A percentile compares a stretch with the other conserved stretches of the same genome.
These are phyloP conservation scores for Hirsutella rhossiliensis DNA, from an alignment of 2,329 filamentous ascomycete species.

Conservation along the genomic window DNA sequence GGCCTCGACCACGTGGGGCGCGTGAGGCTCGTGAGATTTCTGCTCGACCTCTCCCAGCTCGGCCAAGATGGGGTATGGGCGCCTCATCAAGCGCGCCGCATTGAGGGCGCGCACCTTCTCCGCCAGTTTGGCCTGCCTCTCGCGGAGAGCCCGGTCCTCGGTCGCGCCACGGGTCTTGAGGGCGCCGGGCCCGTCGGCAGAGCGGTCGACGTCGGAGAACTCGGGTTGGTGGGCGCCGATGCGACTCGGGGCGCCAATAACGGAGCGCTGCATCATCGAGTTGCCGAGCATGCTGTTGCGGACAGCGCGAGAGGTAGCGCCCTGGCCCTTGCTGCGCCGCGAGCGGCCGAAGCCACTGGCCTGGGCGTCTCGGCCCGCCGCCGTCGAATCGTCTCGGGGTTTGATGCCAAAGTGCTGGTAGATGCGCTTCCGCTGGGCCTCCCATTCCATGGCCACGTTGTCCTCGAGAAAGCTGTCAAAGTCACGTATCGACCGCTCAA, in stretches of 20 bases:
- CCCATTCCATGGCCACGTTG: constrained; percentile 92
- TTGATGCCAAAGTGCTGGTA: constrained; percentile 94
- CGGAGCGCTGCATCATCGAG: constrained; percentile 66
- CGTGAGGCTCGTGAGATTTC: constrained; percentile 57
- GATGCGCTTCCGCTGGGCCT: constrained; percentile 81
- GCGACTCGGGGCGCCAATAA: constrained; percentile 69
- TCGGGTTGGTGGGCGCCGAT: constrained; percentile 51
- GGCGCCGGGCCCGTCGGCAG: constrained; percentile 33
- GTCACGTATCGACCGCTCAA: constrained; percentile 78
- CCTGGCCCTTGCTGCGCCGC: constrained; percentile 34
- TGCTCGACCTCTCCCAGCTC: constrained; percentile 66
- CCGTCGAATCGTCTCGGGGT: constrained; percentile 34
- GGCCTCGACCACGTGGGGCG: constrained; percentile 65
- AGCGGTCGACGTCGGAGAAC: constrained; percentile 57
- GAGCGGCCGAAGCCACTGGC: constrained; percentile 50
- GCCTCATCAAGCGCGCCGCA: constrained; percentile 51
- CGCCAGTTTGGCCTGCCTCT: constrained; percentile 74
- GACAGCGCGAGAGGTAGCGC: constrained; percentile 41
- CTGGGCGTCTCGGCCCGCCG: constrained; percentile 32
- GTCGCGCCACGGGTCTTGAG: constrained; percentile 33
- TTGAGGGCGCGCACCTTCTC: constrained; percentile 74
- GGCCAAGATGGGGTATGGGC: constrained; percentile 60
- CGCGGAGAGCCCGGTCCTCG: constrained; percentile 65
- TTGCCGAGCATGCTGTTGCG: constrained; percentile 36
- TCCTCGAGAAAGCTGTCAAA: constrained; percentile 93